These are phyloP conservation scores for Datisca glomerata DNA, from an alignment of 306 rosid genomes.

Conservation along the genomic window DNA sequence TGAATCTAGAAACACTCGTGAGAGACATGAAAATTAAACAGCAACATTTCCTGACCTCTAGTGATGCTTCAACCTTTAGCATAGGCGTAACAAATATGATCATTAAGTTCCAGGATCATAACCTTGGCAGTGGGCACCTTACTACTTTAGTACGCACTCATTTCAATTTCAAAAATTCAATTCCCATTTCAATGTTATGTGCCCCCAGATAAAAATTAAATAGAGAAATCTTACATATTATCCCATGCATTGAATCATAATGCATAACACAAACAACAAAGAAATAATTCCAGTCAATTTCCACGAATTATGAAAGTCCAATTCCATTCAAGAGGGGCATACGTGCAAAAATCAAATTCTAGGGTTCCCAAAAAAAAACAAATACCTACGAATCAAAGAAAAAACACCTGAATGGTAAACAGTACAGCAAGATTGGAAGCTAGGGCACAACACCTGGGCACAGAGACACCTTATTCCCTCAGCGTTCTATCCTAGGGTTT, in stretches of 20 bases:
- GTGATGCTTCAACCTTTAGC: too few species aligned
- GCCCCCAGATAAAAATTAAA: not conserved
- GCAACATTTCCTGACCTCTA: too few species aligned
- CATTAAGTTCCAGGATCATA: too few species aligned
- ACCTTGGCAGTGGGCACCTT: too few species aligned
- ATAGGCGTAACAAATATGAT: too few species aligned
- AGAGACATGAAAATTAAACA: too few species aligned
- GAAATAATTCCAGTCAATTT: conserved; percentile 13
- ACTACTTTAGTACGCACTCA: too few species aligned
- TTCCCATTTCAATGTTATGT: not conserved
- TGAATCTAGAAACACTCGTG: too few species aligned
- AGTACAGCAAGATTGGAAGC: conserved; percentile 29
- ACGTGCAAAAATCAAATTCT: conserved; percentile 47
- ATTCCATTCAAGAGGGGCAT: conserved; percentile 17
- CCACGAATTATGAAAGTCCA: conserved; percentile 38
- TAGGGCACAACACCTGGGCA: conserved; percentile 36
- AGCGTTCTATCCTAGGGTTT: conserved; percentile 87
- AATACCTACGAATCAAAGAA: conserved; percentile 18
- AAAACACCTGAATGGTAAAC: conserved; percentile 48
- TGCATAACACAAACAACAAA: conserved; percentile 36
- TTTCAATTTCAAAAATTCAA: too few species aligned
- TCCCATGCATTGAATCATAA: conserved; percentile 33
- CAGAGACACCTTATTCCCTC: conserved; percentile 13
- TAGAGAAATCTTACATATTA: not conserved
- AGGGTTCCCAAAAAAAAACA: conserved; percentile 57